Evolutionary conservation across 2,329 filamentous ascomycete species (phyloP).

Genomic region (Fusarium newnesense): DNA sequence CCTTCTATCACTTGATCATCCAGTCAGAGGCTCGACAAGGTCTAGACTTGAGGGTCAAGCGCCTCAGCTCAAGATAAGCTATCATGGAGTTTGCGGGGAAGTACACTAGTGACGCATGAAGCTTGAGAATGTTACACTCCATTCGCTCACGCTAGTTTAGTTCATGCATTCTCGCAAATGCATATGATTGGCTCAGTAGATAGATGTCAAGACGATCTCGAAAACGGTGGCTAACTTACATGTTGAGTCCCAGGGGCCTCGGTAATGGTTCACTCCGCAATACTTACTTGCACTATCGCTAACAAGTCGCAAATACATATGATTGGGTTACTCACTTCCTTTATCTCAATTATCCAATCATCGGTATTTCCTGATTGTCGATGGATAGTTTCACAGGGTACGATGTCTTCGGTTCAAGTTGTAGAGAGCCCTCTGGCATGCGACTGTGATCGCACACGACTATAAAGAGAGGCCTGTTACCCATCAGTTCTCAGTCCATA

Average conservation of each 20-base stretch:
- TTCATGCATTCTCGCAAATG: background rate
- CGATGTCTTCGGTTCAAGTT: background rate
- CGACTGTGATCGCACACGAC: too few species aligned
- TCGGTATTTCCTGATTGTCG: background rate
- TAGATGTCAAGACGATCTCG: background rate
- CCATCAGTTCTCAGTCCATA: background rate
- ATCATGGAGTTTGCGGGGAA: background rate
- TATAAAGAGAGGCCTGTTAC: background rate
- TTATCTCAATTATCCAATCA: background rate
- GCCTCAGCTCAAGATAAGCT: background rate
- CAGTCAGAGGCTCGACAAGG: fast-evolving
- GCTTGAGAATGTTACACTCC: background rate
- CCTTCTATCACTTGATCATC: background rate
- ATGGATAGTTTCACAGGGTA: background rate
- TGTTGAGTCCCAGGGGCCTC: background rate
- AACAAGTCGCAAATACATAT: background rate
- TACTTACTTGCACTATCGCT: background rate
- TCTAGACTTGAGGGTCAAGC: background rate
- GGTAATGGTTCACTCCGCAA: background rate
- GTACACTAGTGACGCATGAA: background rate
- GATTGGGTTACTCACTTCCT: background rate
- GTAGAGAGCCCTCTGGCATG: background rate
- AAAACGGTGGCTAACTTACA: background rate
- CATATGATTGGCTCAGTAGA: background rate
- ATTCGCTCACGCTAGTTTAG: background rate